phyloP scores from a whole-genome alignment of 441 rosid genomes.

The Gossypium davidsonii region DNA sequence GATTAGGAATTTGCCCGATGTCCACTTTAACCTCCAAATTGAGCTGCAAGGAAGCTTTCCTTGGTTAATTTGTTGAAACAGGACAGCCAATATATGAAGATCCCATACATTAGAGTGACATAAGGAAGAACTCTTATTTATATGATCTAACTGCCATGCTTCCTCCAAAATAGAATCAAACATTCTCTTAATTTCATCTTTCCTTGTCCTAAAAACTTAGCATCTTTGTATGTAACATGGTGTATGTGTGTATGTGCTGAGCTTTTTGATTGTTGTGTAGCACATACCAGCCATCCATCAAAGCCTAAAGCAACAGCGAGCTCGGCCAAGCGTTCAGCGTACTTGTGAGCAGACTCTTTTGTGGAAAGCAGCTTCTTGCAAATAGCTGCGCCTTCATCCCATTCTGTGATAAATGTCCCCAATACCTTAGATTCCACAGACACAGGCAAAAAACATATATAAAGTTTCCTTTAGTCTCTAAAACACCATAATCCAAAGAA shows the following conservation, averaged over 20 bases:
- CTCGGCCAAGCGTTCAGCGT: constrained; percentile 68
- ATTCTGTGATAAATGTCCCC: constrained; percentile 84
- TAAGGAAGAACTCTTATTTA: background rate
- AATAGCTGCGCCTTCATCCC: constrained; percentile 56
- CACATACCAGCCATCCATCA: constrained; percentile 87
- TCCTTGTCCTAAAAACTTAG: background rate
- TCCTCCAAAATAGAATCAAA: background rate
- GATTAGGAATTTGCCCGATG: constrained; percentile 39
- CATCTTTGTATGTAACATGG: background rate
- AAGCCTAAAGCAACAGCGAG: constrained; percentile 65
- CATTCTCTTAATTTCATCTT: background rate
- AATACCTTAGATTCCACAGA: constrained; percentile 50
- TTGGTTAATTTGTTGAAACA: constrained; percentile 15
- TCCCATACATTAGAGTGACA: background rate
- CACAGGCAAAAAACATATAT: constrained; percentile 2
- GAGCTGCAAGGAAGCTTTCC: constrained; percentile 37
- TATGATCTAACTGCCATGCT: background rate
- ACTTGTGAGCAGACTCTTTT: constrained; percentile 57
- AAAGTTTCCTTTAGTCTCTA: constrained; percentile 6
- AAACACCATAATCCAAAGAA: background rate
- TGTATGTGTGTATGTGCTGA: background rate
- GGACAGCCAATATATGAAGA: background rate
- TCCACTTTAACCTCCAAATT: constrained; percentile 61
- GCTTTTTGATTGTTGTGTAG: background rate
- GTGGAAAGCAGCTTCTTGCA: constrained; percentile 59